These are phyloP conservation scores for Sphenostylis stenocarpa DNA, from an alignment of 306 rosid genomes.

Conservation along the genomic window DNA sequence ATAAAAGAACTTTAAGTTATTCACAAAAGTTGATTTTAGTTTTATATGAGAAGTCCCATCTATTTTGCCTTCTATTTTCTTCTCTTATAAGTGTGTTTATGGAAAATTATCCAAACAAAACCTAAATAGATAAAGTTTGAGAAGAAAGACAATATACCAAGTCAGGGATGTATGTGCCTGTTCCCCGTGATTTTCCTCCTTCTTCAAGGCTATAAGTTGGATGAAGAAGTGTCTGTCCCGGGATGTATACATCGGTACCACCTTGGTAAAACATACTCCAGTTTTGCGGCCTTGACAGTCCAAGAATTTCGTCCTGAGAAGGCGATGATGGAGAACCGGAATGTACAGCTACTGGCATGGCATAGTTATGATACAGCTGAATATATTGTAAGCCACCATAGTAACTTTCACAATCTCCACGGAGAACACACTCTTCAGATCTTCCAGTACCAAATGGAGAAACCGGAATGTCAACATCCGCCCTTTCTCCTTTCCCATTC, in stretches of 20 bases:
- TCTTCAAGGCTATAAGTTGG: slow-evolving; percentile 34
- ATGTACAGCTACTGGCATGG: slow-evolving; percentile 18
- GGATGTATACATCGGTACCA: slow-evolving; percentile 32
- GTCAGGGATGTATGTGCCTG: slow-evolving; percentile 73
- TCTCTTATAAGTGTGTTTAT: background rate
- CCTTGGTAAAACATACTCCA: slow-evolving; percentile 32
- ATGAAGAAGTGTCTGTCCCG: slow-evolving; percentile 16
- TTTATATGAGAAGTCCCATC: background rate
- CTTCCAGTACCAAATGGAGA: slow-evolving; percentile 71
- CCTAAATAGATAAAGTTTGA: background rate
- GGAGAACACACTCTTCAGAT: slow-evolving; percentile 48
- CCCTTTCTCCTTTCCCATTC: slow-evolving; percentile 73
- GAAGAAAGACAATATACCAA: slow-evolving; percentile 43
- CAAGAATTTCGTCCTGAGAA: slow-evolving; percentile 35
- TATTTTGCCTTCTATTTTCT: background rate
- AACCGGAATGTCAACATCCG: slow-evolving; percentile 62
- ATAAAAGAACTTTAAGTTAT: background rate
- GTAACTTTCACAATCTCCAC: slow-evolving; percentile 51
- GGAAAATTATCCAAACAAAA: background rate
- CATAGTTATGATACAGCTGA: slow-evolving; percentile 27
- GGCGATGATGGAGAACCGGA: slow-evolving; percentile 30
- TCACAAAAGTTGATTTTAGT: background rate
- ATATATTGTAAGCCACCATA: slow-evolving; percentile 42
- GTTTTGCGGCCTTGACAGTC: slow-evolving; percentile 25
- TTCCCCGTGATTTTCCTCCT: slow-evolving; percentile 54